A percentile compares a stretch with the other conserved stretches of the same genome.
These are phyloP conservation scores for Geotrichum australiense DNA, from an alignment of 1,139 yeast species.

Conservation along the genomic window DNA sequence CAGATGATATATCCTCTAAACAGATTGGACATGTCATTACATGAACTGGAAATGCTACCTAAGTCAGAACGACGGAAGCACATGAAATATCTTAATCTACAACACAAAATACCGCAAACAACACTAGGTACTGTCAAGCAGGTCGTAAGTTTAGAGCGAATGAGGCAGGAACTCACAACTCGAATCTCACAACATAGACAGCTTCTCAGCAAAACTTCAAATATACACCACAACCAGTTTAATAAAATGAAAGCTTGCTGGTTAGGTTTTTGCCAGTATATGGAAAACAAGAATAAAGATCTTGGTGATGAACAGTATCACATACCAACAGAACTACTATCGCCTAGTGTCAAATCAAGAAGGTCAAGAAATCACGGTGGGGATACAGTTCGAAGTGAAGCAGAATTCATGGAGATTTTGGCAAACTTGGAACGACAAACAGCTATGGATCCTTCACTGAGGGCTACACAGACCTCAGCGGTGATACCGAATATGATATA, in stretches of 20 bases:
- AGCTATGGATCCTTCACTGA: slow-evolving; percentile 74
- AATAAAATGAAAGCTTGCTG: slow-evolving; percentile 40
- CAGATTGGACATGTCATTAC: slow-evolving; percentile 44
- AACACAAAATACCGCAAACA: slow-evolving; percentile 37
- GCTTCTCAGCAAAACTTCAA: slow-evolving; percentile 34
- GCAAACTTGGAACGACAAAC: slow-evolving; percentile 66
- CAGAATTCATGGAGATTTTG: slow-evolving; percentile 76
- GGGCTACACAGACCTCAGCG: slow-evolving; percentile 80
- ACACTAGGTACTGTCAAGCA: slow-evolving; percentile 28
- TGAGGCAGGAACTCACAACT: background rate
- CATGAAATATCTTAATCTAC: slow-evolving; percentile 42
- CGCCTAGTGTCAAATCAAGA: slow-evolving; percentile 23
- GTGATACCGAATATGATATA: slow-evolving; percentile 69
- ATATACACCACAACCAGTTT: slow-evolving; percentile 45
- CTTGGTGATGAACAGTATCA: background rate
- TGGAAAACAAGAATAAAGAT: slow-evolving; percentile 43
- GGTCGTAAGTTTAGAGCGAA: background rate
- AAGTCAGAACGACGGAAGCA: slow-evolving; percentile 34
- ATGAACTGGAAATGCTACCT: slow-evolving; percentile 45
- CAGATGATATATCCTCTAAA: too few relatives aligned
- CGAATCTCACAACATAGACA: slow-evolving; percentile 32
- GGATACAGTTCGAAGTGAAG: slow-evolving; percentile 80
- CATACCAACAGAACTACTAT: slow-evolving; percentile 1
- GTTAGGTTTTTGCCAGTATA: slow-evolving; percentile 42
- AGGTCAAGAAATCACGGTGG: slow-evolving; percentile 46